Base-by-base conservation (phyloP, 257 asterid genomes). In the Coffea canephora region DNA sequence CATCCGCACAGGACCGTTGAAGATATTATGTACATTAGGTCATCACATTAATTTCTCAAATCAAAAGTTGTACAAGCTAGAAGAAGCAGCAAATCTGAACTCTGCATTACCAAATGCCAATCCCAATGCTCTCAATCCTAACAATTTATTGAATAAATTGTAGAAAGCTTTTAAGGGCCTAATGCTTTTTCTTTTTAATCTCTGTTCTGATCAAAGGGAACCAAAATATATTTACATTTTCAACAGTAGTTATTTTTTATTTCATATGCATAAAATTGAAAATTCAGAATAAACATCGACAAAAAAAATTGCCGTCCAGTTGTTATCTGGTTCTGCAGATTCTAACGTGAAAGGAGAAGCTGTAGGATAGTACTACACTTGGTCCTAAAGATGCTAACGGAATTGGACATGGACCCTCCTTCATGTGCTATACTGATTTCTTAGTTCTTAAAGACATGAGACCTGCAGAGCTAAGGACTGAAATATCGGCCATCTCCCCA, bases 371-470 rank as follows among this genome's bases (percentile, higher is more conserved):
- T 69, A 75, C 76, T n/a, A 21, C 54, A 67, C 34, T 59, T 75
- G 77, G 79, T 31, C 80, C 77, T 43, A 69, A 69, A 69, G 21
- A 64, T 61, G 81, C 75, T 31, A 77, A 73, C 77, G 39, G 73
- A 74, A 48, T 54, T 61, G 39, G 61, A 52, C 16, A 76, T 46
- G 84, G 81, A 81, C 80, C 80, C 84, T 59, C 43, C 43, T 39
- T 81, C 84, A 81, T 81, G 78, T 71, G 74, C 59, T 61, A n/a
- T 36, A 15, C 66, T 49, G 39, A 13, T 39, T 6, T 9, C 15
- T 71, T 14, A 16, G 23, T 67, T 79, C 46, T 73, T 36, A 7
- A 25, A 45, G 59, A 73, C 39, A 12, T 13, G 0, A 31, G 21
- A 73, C 64, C 43, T 39, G 43, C 43, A 39, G 43, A 39, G 43